Evolutionary conservation across 2,329 filamentous ascomycete species (phyloP).

Genomic region (Colletotrichum gigasporum): DNA sequence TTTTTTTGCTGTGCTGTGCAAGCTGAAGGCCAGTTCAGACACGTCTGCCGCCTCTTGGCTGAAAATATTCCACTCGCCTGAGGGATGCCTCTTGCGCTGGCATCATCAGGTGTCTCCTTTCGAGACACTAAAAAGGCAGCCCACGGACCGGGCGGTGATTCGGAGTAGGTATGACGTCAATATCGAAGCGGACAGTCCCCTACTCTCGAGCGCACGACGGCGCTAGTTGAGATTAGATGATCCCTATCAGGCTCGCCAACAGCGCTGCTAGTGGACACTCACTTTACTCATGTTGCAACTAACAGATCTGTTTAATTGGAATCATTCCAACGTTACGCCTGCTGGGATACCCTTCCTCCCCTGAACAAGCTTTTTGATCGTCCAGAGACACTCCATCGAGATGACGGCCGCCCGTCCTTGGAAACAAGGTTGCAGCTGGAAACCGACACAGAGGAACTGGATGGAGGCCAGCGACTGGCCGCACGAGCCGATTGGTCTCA

Average conservation of each 20-base stretch:
- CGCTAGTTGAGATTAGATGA: conserved; percentile 24
- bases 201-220: conserved; percentile 12
- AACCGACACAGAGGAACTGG: neutral
- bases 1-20: neutral
- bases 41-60: neutral
- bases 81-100: conserved; percentile 10
- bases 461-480: neutral
- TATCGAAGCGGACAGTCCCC: conserved; percentile 4
- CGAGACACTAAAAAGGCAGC: conserved; percentile 1
- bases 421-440: conserved; percentile 6
- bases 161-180: conserved; percentile 21
- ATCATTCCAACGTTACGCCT: neutral
- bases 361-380: conserved; percentile 11
- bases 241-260: neutral
- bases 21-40: neutral
- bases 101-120: conserved; percentile 5
- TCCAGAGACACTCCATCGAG: neutral
- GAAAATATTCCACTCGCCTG: neutral
- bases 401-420: conserved; percentile 7
- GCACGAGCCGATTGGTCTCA: neutral
- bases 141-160: conserved; percentile 6
- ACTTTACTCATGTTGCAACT: neutral
- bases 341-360: conserved; percentile 13
- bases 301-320: neutral
- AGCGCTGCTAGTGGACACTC: neutral